These are phyloP conservation scores for Pichia membranifaciens DNA, from an alignment of 805 yeast genomes.

Conservation along the genomic window DNA sequence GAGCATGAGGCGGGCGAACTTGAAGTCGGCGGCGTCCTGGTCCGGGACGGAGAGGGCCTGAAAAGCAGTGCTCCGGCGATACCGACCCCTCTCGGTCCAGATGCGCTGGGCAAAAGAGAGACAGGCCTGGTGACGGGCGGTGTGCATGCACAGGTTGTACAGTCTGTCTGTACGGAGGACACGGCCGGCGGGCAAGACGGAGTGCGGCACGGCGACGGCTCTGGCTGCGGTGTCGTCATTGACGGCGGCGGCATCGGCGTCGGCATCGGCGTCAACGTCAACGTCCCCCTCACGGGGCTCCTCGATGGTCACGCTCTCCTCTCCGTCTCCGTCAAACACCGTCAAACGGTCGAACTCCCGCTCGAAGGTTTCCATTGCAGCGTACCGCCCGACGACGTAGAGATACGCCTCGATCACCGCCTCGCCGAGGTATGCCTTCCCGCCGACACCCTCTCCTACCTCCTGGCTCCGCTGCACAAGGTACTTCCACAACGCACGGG, in stretches of 20 bases:
- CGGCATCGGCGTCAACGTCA: conserved; percentile 12
- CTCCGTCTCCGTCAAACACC: conserved; percentile 21
- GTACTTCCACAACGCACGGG: conserved; percentile 69
- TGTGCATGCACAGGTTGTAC: conserved; percentile 59
- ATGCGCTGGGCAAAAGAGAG: conserved; percentile 54
- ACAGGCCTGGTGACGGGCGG: conserved; percentile 54
- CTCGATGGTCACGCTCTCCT: conserved; percentile 20
- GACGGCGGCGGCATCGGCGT: not conserved
- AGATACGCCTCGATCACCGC: conserved; percentile 47
- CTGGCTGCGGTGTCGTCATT: no score
- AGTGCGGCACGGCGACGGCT: no score
- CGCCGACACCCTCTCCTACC: conserved; percentile 6
- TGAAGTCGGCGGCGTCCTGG: conserved; percentile 49
- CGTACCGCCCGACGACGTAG: conserved; percentile 37
- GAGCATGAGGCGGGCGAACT: conserved; percentile 71
- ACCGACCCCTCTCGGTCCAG: conserved; percentile 78
- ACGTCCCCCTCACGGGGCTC: conserved; percentile 15
- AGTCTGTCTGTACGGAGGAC: conserved; percentile 41
- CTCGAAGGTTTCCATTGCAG: conserved; percentile 33
- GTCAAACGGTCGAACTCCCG: conserved; percentile 33
- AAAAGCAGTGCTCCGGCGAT: conserved; percentile 51
- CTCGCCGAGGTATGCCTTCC: conserved; percentile 30
- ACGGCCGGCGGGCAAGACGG: no score
- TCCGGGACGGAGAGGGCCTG: conserved; percentile 30
- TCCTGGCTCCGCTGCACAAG: conserved; percentile 30